These are phyloP conservation scores for Xylariaceae sp. DNA, from an alignment of 2,329 filamentous ascomycete genomes.

Conservation along the genomic window DNA sequence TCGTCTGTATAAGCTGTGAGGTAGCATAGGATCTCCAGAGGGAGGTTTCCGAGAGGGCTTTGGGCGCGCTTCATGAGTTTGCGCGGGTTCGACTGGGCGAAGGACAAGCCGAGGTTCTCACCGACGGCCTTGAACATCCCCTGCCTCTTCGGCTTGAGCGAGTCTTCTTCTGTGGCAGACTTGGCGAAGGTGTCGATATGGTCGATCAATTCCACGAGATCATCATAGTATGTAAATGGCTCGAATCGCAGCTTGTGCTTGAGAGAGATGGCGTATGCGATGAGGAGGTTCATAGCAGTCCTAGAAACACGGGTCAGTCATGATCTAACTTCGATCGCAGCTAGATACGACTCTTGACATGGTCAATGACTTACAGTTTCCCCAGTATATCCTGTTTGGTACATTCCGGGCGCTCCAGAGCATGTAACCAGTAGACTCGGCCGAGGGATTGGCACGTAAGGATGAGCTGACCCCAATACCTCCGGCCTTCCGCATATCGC, in stretches of 20 bases:
- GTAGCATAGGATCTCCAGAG: constrained; percentile 74
- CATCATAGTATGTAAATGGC: constrained; percentile 72
- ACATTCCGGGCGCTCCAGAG: constrained; percentile 52
- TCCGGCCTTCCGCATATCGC: constrained; percentile 57
- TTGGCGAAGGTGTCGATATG: constrained; percentile 74
- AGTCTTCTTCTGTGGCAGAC: constrained; percentile 40
- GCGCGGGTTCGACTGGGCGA: constrained; percentile 73
- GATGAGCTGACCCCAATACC: constrained; percentile 57
- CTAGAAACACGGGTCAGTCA: constrained; percentile 21
- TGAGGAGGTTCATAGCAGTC: constrained; percentile 70
- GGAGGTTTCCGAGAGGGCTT: constrained; percentile 75
- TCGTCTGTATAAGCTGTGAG: constrained; percentile 63
- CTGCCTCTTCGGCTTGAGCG: constrained; percentile 36
- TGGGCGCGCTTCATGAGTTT: constrained; percentile 71
- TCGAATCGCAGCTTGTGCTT: constrained; percentile 84
- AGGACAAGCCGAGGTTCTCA: constrained; percentile 71
- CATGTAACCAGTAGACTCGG: constrained; percentile 80
- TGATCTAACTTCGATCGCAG: neutral
- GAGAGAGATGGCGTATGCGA: constrained; percentile 71
- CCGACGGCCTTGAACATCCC: constrained; percentile 59
- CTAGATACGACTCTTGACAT: neutral
- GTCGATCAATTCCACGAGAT: constrained; percentile 64
- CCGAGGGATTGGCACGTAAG: constrained; percentile 64
- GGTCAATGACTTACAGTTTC: constrained; percentile 42
- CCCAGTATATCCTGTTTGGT: constrained; percentile 64